These are phyloP conservation scores for Fomitopsis schrenkii DNA, from an alignment of 1,284 basidiomycete genomes.

Conservation along the genomic window DNA sequence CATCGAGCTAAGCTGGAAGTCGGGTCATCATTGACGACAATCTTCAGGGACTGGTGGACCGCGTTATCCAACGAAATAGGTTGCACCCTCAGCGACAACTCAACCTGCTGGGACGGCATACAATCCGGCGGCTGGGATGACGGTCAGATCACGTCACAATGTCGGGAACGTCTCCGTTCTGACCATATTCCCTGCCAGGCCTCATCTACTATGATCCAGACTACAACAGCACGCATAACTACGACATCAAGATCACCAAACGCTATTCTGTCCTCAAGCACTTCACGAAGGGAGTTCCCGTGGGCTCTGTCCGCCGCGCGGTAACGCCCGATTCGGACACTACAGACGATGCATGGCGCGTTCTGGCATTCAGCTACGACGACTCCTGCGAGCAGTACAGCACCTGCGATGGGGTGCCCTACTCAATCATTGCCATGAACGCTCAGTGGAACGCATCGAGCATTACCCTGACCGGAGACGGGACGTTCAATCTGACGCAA, in stretches of 20 bases:
- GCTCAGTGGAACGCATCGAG: neutral
- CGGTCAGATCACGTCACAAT: neutral
- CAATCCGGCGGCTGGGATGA: neutral
- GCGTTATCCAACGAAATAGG: constrained; percentile 23
- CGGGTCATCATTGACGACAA: neutral
- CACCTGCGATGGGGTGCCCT: neutral
- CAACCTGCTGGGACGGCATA: constrained; percentile 7
- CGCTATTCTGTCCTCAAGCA: neutral
- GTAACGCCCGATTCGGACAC: neutral
- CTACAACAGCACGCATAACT: neutral
- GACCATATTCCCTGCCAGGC: neutral
- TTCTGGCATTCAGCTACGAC: constrained; percentile 1
- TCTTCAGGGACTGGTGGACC: constrained; percentile 25
- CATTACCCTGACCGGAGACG: neutral
- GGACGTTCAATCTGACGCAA: neutral
- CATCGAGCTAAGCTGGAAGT: neutral
- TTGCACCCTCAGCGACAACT: constrained; percentile 5
- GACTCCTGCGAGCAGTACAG: neutral
- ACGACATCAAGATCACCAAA: neutral
- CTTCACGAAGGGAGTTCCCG: neutral
- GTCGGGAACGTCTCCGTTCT: too few species aligned
- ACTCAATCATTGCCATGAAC: neutral
- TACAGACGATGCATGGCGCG: neutral
- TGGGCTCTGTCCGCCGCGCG: neutral
- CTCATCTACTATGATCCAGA: constrained; percentile 1